A percentile compares a stretch with the other conserved stretches of the same genome.
These are phyloP conservation scores for Selaginella moellendorffii DNA, from an alignment of 75 land plant genomes.

Conservation along the genomic window DNA sequence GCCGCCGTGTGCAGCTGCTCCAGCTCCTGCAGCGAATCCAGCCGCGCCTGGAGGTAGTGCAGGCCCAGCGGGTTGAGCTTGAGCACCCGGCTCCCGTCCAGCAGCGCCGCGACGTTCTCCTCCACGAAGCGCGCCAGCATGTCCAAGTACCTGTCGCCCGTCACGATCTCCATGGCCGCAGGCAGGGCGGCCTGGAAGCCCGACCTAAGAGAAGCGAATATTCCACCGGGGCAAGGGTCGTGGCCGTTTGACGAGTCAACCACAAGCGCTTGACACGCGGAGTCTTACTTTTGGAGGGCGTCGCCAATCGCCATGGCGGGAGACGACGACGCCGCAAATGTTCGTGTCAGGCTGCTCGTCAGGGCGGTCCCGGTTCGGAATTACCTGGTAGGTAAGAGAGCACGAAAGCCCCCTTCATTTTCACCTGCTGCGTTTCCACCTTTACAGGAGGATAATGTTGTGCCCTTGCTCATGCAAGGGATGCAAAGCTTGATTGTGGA, in stretches of 20 bases:
- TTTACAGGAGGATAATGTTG: too few relatives aligned
- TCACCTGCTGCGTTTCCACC: too few relatives aligned
- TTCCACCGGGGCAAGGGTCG: background rate
- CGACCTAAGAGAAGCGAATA: background rate
- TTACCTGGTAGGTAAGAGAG: too few relatives aligned
- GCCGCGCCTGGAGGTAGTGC: constrained; percentile 83
- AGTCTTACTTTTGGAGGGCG: too few relatives aligned
- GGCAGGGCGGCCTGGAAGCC: background rate
- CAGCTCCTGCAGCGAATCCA: constrained; percentile 71
- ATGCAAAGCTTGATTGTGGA: too few relatives aligned
- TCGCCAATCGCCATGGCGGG: too few relatives aligned
- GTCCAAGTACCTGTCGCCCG: constrained; percentile 86
- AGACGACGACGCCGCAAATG: too few relatives aligned
- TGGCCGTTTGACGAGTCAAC: background rate
- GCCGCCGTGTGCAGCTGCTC: constrained; percentile 68
- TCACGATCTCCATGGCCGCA: constrained; percentile 57
- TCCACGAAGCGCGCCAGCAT: constrained; percentile 63
- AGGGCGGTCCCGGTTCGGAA: too few relatives aligned
- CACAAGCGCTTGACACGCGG: too few relatives aligned
- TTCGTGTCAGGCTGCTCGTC: too few relatives aligned
- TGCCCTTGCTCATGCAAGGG: too few relatives aligned
- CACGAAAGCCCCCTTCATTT: too few relatives aligned
- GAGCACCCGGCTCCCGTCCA: constrained; percentile 59
- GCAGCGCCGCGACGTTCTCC: constrained; percentile 36
- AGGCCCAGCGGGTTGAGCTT: constrained; percentile 92